phyloP scores from a whole-genome alignment of 2,329 filamentous ascomycete species.

The Ascochyta rabiei region DNA sequence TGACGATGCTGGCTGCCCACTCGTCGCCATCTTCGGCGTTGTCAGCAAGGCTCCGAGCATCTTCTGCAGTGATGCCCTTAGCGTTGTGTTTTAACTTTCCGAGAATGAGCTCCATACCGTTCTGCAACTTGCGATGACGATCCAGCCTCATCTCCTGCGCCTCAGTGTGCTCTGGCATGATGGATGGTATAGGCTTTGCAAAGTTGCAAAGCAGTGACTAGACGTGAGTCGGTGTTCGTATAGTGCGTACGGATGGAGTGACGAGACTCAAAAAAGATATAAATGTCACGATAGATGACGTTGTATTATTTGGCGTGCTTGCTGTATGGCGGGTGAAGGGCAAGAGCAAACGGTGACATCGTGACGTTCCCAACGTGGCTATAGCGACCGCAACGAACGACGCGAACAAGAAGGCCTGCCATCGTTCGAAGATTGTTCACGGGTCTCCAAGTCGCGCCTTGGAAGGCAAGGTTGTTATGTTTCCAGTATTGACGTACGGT shows the following conservation, averaged over 20 bases:
- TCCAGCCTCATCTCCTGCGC: constrained; percentile 1
- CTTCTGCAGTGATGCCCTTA: constrained; percentile 37
- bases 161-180: background rate
- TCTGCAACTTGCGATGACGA: constrained; percentile 9
- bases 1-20: constrained; percentile 35
- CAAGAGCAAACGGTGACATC: background rate
- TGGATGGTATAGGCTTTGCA: background rate
- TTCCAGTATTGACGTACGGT: background rate
- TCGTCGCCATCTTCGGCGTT: constrained; percentile 29
- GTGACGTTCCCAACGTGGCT: background rate
- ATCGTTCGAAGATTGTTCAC: no score
- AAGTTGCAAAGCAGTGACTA: background rate
- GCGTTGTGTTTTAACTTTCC: constrained; percentile 34
- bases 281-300: background rate
- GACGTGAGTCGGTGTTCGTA: background rate
- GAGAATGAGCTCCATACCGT: constrained; percentile 12
- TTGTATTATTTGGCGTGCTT: background rate
- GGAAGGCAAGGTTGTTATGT: background rate
- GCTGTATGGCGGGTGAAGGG: background rate
- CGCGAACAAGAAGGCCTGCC: background rate
- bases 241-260: background rate
- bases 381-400: background rate
- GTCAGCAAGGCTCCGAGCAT: constrained; percentile 39
- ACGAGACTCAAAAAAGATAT: background rate
- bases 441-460: background rate